Base-by-base conservation (phyloP, 257 asterid species). In the Gardenia jasminoides region DNA sequence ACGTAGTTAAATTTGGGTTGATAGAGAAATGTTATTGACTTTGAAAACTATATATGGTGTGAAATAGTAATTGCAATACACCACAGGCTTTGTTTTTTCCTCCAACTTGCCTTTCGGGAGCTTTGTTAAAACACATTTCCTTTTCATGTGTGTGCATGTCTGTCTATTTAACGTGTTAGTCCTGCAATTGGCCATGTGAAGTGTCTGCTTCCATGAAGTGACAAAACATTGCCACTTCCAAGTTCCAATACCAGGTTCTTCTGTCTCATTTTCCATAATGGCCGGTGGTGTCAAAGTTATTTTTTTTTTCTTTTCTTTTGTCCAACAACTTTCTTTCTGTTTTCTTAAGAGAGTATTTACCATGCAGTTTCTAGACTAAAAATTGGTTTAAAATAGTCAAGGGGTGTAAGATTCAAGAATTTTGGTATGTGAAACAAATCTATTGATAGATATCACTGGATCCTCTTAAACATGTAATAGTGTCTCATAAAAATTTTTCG, bases 221-320 rank as follows among this genome's bases (percentile, higher is more conserved):
- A 78, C 71, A 54, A 36, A n/a, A 72, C 70, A 56, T 80, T 74
- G 70, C 26, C 75, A 28, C n/a, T 74, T 47, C 50, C 58, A 75
- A 75, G 44, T 66, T 33, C 39, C 56, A 75, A 75, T 59, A 24
- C 70, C 17, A 6, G 69, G 70, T 59, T 62, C 11, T 31, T 66
- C 46, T 30, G 8, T 28, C 19, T 62, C 41, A 11, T 4, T 64
- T 64, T 30, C 7, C 28, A 56, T 61, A n/a, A 59, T 59, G 15
- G n/a, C 4, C 0, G 31, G 16, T 3, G n/a, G 31, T 8, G 16
- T 61, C 33, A 24, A 15, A 3, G 67, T 61, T 0, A 33, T 61
- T 0, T n/a, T n/a, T n/a, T n/a, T n/a, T n/a, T n/a, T n/a, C n/a
- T n/a, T n/a, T n/a, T n/a, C n/a, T n/a, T n/a, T 26, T 10, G 26